These are phyloP conservation scores for Alternaria panax DNA, from an alignment of 2,329 filamentous ascomycete genomes.

Conservation along the genomic window DNA sequence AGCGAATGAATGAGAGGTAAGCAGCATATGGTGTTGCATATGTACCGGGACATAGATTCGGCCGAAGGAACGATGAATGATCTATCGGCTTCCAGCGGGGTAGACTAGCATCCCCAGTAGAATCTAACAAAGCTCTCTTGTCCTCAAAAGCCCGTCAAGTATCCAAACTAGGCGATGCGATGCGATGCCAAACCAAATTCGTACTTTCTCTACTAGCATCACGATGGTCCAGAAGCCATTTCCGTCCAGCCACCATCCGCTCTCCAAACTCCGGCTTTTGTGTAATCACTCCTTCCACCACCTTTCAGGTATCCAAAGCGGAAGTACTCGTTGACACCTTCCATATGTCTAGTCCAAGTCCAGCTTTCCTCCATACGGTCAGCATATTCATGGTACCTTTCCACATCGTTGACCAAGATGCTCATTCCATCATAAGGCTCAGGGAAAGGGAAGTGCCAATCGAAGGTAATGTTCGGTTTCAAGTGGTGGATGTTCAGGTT, in stretches of 20 bases:
- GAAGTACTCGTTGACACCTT: conserved; percentile 71
- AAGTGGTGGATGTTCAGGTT: conserved; percentile 51
- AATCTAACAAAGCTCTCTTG: not conserved
- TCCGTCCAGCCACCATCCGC: conserved; percentile 68
- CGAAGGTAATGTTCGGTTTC: conserved; percentile 68
- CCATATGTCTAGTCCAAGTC: conserved; percentile 64
- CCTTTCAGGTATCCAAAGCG: conserved; percentile 77
- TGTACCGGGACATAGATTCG: not conserved
- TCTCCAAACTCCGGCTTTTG: conserved; percentile 76
- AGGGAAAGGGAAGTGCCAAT: conserved; percentile 58
- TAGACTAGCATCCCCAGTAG: not conserved
- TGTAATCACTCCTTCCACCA: conserved; percentile 72
- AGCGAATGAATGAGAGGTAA: no score
- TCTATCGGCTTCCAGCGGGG: not conserved
- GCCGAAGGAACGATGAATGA: not conserved
- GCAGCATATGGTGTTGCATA: not conserved
- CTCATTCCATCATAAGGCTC: conserved; percentile 75
- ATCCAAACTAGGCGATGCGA: not conserved
- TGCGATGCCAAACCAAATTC: not conserved
- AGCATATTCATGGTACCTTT: conserved; percentile 74
- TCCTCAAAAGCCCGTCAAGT: not conserved
- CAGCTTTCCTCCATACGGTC: conserved; percentile 59
- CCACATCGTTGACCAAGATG: conserved; percentile 84
- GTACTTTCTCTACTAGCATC: not conserved
- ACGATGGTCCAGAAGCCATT: conserved; percentile 67